phyloP scores from a whole-genome alignment of 495 filamentous ascomycete species.

The Schizothecium vesticola region DNA sequence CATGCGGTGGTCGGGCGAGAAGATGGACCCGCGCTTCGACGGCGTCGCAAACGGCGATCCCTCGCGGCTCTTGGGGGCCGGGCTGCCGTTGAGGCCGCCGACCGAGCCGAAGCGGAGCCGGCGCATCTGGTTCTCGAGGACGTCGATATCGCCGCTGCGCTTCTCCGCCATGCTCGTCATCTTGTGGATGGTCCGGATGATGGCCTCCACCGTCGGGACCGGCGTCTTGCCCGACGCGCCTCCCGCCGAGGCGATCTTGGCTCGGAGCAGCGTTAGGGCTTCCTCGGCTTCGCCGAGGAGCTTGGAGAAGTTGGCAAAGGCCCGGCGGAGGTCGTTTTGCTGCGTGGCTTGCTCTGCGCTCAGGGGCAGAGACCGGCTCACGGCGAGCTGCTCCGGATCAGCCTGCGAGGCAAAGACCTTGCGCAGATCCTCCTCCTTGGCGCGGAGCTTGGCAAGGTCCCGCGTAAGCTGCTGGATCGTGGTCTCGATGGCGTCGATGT shows the following conservation, averaged over 20 bases:
- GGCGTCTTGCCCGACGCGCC: constrained; percentile 39
- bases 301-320: constrained; percentile 63
- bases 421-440: constrained; percentile 66
- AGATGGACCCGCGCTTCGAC: constrained; percentile 46
- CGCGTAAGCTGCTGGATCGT: constrained; percentile 56
- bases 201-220: constrained; percentile 81
- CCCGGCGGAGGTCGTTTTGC: constrained; percentile 72
- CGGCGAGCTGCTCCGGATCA: constrained; percentile 58
- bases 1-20: constrained; percentile 49
- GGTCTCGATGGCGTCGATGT: constrained; percentile 58
- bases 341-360: constrained; percentile 73
- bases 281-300: constrained; percentile 75
- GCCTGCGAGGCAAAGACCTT: constrained; percentile 57
- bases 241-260: constrained; percentile 60
- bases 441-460: constrained; percentile 60
- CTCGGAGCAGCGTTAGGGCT: constrained; percentile 71
- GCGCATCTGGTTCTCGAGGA: constrained; percentile 78
- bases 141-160: constrained; percentile 77
- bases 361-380: constrained; percentile 63
- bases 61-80: constrained; percentile 46
- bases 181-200: constrained; percentile 82
- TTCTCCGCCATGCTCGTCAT: constrained; percentile 90
- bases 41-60: constrained; percentile 59
- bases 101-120: constrained; percentile 55
- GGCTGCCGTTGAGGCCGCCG: constrained; percentile 18